Percentiles rank a stretch among this genome's conserved stretches.
These are phyloP conservation scores for Dactylellina haptotyla DNA, from an alignment of 2,329 filamentous ascomycete genomes.

Conservation along the genomic window DNA sequence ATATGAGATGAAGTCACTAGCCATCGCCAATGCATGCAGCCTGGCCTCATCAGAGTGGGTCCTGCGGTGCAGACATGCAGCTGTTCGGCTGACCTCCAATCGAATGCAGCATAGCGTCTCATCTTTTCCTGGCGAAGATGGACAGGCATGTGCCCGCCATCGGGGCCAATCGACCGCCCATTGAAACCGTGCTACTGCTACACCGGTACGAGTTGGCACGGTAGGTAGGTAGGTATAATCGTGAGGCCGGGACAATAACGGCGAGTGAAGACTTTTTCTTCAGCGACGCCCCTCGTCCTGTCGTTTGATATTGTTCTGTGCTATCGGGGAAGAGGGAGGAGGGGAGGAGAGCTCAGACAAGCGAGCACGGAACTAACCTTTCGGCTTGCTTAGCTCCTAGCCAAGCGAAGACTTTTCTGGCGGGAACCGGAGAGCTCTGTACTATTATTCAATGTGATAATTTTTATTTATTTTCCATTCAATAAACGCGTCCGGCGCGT, in stretches of 20 bases:
- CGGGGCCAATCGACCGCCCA: no score
- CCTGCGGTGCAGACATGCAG: neutral
- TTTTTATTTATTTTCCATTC: neutral
- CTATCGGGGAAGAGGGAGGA: no score
- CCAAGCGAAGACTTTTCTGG: no score
- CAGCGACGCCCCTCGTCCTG: neutral
- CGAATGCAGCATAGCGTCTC: constrained; percentile 17
- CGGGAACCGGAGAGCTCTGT: neutral
- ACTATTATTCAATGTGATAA: neutral
- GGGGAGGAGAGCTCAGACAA: neutral
- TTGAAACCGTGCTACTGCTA: no score
- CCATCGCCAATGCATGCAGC: constrained; percentile 5
- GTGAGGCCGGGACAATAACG: no score
- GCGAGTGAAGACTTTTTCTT: neutral
- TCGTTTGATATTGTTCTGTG: neutral
- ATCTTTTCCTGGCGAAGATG: neutral
- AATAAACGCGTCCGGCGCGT: neutral
- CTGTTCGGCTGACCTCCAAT: constrained; percentile 25
- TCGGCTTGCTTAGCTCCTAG: no score
- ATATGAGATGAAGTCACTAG: constrained; percentile 6
- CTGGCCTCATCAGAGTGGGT: neutral
- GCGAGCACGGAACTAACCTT: no score
- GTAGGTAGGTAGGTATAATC: no score
- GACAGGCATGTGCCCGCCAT: neutral
- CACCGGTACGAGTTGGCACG: no score